These are phyloP conservation scores for Carex pumila DNA, from an alignment of 176 grass and related monocot genomes.

Conservation along the genomic window DNA sequence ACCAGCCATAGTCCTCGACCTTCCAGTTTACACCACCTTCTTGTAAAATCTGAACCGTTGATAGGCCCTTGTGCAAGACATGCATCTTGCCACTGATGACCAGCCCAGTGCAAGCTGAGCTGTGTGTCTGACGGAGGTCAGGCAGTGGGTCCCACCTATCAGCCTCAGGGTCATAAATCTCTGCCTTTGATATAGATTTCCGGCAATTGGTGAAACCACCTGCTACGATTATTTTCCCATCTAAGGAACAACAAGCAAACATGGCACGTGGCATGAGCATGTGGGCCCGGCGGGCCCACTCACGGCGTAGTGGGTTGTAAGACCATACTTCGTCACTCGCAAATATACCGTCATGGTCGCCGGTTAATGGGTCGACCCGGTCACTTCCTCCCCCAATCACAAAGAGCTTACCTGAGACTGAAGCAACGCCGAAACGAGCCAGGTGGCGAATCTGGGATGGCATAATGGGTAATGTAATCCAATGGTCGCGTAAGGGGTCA, in stretches of 20 bases:
- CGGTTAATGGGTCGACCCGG: constrained; percentile 82
- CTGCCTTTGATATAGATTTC: constrained; percentile 71
- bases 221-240: constrained; percentile 84
- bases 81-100: constrained; percentile 81
- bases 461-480: constrained; percentile 93
- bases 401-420: constrained; percentile 80
- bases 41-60: constrained; percentile 84
- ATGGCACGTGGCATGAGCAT: constrained; percentile 83
- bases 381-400: constrained; percentile 96
- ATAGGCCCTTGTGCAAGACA: constrained; percentile 84
- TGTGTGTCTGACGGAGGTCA: constrained; percentile 68
- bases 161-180: constrained; percentile 79
- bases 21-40: constrained; percentile 53
- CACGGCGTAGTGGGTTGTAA: constrained; percentile 56
- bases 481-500: constrained; percentile 73
- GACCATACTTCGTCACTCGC: constrained; percentile 98
- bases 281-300: constrained; percentile 51
- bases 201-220: constrained; percentile 91
- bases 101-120: constrained; percentile 86
- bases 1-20: constrained; percentile 78
- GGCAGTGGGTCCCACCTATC: constrained; percentile 77
- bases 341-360: constrained; percentile 88
- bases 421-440: constrained; percentile 70
- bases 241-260: constrained; percentile 91
- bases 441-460: constrained; percentile 85